These are phyloP conservation scores for Phytophthora ramorum DNA, from an alignment of 352 stramenopile genomes.

Conservation along the genomic window DNA sequence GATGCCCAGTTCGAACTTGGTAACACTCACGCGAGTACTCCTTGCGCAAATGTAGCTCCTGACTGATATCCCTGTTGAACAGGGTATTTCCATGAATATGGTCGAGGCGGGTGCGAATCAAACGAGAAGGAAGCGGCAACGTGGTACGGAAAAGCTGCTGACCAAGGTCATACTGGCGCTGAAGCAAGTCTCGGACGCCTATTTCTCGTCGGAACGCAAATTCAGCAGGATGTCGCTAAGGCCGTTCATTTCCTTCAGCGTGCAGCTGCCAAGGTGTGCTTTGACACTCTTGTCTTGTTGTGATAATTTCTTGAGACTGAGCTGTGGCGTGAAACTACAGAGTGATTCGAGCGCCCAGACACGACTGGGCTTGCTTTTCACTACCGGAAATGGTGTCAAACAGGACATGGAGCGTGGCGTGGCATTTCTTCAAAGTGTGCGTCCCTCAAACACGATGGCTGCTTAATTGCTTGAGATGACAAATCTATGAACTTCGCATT, in stretches of 20 bases:
- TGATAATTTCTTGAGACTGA: not conserved
- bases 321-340: constrained; percentile 10
- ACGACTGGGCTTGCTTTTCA: constrained; percentile 57
- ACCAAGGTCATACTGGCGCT: constrained; percentile 50
- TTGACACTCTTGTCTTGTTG: not conserved
- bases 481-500: not conserved
- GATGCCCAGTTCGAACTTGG: constrained; percentile 66
- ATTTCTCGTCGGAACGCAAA: constrained; percentile 36
- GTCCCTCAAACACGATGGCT: not conserved
- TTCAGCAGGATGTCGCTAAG: constrained; percentile 46
- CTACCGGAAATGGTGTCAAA: constrained; percentile 55
- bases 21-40: constrained; percentile 4
- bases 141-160: constrained; percentile 69
- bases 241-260: constrained; percentile 76
- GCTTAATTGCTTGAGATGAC: constrained; percentile 1
- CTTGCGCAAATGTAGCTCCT: not conserved
- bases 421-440: constrained; percentile 56
- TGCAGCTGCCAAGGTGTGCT: constrained; percentile 52
- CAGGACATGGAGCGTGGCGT: constrained; percentile 62
- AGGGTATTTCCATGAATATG: constrained; percentile 51
- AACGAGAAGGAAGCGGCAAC: constrained; percentile 35
- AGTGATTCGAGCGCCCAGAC: constrained; percentile 55
- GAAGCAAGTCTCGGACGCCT: constrained; percentile 62
- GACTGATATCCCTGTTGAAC: not conserved
- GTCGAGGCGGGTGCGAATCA: constrained; percentile 17